These are phyloP conservation scores for Sporothrix humicola DNA, from an alignment of 2,329 filamentous ascomycete species.

Conservation along the genomic window DNA sequence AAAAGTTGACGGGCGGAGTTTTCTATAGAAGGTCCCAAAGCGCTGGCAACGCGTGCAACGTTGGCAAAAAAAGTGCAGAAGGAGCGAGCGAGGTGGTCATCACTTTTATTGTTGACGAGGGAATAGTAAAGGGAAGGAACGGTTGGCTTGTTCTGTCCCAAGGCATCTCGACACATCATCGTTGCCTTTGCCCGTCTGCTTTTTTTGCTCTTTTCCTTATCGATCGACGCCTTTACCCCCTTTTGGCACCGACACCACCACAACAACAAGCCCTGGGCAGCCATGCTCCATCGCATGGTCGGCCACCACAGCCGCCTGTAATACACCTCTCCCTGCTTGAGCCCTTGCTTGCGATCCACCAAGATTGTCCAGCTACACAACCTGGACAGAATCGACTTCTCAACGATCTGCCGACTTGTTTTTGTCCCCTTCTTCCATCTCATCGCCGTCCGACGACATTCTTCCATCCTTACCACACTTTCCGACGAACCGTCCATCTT, in stretches of 20 bases:
- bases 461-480: neutral
- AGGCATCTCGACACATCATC: constrained; percentile 18
- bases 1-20: neutral
- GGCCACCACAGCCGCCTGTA: constrained; percentile 27
- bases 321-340: constrained; percentile 26
- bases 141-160: neutral
- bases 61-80: constrained; percentile 21
- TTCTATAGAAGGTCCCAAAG: constrained; percentile 22
- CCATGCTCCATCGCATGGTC: constrained; percentile 17
- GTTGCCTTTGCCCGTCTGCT: neutral
- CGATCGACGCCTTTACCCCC: neutral
- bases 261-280: neutral
- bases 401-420: neutral
- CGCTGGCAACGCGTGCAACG: constrained; percentile 30
- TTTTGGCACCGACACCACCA: neutral
- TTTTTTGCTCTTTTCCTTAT: no score
- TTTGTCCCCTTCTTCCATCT: constrained; percentile 9
- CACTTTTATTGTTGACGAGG: neutral
- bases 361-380: constrained; percentile 15
- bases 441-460: neutral
- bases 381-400: neutral
- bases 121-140: neutral
- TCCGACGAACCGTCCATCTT: neutral
- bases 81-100: constrained; percentile 19
- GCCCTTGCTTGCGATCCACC: constrained; percentile 25